A percentile compares a stretch with the other conserved stretches of the same genome.
phyloP scores from a whole-genome alignment of 768 basidiomycete genomes.

The Chalciporus pseudorubinellus region DNA sequence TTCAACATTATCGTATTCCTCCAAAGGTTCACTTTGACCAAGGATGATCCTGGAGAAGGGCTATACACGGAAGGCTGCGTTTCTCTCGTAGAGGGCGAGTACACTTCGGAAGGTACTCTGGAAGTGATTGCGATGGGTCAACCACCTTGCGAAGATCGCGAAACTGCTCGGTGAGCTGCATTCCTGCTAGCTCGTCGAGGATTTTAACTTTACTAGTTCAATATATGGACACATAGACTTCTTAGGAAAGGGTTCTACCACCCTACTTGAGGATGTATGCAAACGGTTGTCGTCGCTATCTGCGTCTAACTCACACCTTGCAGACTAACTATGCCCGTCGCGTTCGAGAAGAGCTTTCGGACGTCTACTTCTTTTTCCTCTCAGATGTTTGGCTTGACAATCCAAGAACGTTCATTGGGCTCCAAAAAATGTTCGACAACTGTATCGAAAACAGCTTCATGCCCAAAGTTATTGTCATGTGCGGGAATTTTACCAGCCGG shows the following conservation, averaged over 20 bases:
- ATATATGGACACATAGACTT: conserved; percentile 98
- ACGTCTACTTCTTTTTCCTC: conserved; percentile 86
- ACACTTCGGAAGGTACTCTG: conserved; percentile 87
- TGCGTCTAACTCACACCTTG: conserved; percentile 1
- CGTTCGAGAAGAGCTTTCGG: conserved; percentile 64
- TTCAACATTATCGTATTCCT: neutral
- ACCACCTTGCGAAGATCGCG: conserved; percentile 91
- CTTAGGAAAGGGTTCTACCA: conserved; percentile 90
- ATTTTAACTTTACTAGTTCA: conserved; percentile 49
- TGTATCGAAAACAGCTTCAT: conserved; percentile 85
- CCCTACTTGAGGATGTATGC: conserved; percentile 85
- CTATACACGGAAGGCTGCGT: conserved; percentile 96
- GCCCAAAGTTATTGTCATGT: conserved; percentile 86
- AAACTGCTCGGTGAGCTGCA: conserved; percentile 66
- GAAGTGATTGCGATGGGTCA: conserved; percentile 94
- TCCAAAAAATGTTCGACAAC: conserved; percentile 85
- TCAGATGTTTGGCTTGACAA: conserved; percentile 97
- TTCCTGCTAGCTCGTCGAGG: neutral
- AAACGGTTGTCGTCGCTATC: neutral
- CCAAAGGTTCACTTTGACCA: conserved; percentile 16
- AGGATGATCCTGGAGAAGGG: conserved; percentile 92
- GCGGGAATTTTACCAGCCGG: conserved; percentile 90
- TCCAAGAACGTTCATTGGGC: conserved; percentile 72
- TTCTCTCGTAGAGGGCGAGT: conserved; percentile 93
- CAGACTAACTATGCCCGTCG: conserved; percentile 63